Evolutionary conservation across 345 rosid species (phyloP), one percentile per base, ranked within the genome.

Genomic region (Firmiana major): DNA sequence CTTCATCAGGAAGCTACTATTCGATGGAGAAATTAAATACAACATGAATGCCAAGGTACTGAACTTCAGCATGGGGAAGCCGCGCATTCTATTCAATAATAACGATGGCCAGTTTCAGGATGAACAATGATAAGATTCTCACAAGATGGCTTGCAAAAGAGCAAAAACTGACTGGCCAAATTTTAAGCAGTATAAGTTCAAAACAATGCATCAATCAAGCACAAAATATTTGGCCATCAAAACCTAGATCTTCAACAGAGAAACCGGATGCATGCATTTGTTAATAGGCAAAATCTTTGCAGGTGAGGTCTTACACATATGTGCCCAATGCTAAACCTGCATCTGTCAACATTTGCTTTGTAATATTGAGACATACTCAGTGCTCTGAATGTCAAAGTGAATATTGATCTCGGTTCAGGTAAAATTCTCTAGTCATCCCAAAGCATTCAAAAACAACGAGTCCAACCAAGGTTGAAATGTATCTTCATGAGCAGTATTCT

Each of bases 21-120:
- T 86, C 46, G 94, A 88, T 74, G 98, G 98, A 73, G 91, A 90
- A 79, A 94, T 93, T 79, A 90, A 90, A 83, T 94, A 94, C 89
- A 94, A 90, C 81, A 90, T 92, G 97, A 88, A 86, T 63, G 90
- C 97, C 55, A 84, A 84, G 75, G 90, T 86, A 58, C 90, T 95
- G 24, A 95, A 93, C 79, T 95, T 95, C 85, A 95, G 99, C 84
- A 94, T 91, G 95, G 95, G 97, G 10, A 92, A 92, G 83, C 95
- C 93, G 1, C 86, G 93, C 26, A 82, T 89, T 71, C 83, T 82
- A 28, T 85, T 90, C 82, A 87, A 87, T 34, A 85, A 82, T 54
- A 85, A 79, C 34, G 71, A 88, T 66, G 84, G 65, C 26, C 80
- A 53, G 79, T 42, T 78, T 82, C 87, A 81, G 78, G 82, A 86